Conservation (phyloP, 2,329 filamentous ascomycete species). For the Trichoderma simmonsii region DNA sequence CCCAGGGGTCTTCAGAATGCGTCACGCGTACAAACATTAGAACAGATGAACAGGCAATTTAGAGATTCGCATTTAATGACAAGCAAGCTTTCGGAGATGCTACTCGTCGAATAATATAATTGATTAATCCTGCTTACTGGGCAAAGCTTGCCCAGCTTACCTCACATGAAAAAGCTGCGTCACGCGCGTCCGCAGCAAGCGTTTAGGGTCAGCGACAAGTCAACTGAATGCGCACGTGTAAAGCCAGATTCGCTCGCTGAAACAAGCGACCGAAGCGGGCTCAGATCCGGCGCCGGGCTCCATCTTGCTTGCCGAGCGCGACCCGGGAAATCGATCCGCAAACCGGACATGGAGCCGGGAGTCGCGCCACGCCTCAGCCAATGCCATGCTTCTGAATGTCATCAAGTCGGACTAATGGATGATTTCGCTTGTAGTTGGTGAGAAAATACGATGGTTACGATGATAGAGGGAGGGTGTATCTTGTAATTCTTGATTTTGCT, state of each 20-base stretch:
- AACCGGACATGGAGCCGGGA: background rate
- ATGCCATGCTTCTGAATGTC: background rate
- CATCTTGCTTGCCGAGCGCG: background rate
- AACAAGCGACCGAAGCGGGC: background rate
- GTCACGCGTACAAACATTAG: background rate
- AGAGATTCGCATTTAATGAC: background rate
- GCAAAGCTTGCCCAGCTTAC: background rate
- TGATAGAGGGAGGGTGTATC: background rate
- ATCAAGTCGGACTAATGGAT: background rate
- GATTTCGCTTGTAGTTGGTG: too few species aligned
- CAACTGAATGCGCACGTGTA: background rate
- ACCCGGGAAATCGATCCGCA: background rate
- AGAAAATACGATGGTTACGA: background rate
- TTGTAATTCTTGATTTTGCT: background rate
- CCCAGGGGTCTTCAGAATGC: background rate
- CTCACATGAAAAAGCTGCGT: background rate
- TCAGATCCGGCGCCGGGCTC: background rate
- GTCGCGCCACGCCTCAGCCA: background rate
- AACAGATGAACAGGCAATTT: background rate
- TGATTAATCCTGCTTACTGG: background rate
- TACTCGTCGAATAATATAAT: background rate
- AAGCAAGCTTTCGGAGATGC: background rate
- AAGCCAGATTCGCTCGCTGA: background rate
- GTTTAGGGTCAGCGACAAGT: background rate
- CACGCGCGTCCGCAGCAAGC: background rate